A percentile compares a stretch with the other conserved stretches of the same genome.
phyloP scores from a whole-genome alignment of 2,329 filamentous ascomycete genomes.

The Neonectria coccinea region DNA sequence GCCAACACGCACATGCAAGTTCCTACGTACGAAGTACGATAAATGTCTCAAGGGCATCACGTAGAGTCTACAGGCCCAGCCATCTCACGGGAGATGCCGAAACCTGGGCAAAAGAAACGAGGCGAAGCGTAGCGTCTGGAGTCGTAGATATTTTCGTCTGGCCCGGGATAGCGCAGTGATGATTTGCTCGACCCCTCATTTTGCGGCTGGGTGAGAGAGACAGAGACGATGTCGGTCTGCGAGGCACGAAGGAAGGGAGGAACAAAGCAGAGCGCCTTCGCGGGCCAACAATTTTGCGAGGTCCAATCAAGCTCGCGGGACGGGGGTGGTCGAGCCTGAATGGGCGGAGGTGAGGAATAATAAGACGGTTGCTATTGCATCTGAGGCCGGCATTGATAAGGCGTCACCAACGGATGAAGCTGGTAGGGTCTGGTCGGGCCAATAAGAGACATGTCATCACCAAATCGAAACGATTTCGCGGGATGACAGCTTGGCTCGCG shows the following conservation, averaged over 20 bases:
- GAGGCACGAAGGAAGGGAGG: background rate
- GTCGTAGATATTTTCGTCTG: background rate
- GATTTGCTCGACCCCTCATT: background rate
- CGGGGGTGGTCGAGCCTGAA: background rate
- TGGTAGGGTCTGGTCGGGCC: background rate
- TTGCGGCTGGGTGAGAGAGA: background rate
- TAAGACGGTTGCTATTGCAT: background rate
- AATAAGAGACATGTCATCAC: background rate
- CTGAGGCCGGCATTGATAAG: background rate
- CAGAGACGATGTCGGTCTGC: background rate
- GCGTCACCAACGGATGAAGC: background rate
- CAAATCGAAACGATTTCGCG: background rate
- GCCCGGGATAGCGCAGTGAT: background rate
- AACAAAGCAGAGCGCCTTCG: background rate
- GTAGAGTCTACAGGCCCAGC: background rate
- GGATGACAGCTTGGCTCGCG: background rate
- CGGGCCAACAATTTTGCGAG: background rate
- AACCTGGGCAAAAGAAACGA: background rate
- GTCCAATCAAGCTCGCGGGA: background rate
- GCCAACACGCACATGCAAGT: conserved; percentile 1
- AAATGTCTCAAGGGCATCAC: conserved; percentile 11
- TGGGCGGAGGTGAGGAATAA: background rate
- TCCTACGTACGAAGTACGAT: background rate
- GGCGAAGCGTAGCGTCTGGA: background rate
- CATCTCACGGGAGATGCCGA: conserved; percentile 1